Evolutionary conservation across 1,284 basidiomycete genomes (phyloP).

Genomic region (Agroathelia rolfsii): DNA sequence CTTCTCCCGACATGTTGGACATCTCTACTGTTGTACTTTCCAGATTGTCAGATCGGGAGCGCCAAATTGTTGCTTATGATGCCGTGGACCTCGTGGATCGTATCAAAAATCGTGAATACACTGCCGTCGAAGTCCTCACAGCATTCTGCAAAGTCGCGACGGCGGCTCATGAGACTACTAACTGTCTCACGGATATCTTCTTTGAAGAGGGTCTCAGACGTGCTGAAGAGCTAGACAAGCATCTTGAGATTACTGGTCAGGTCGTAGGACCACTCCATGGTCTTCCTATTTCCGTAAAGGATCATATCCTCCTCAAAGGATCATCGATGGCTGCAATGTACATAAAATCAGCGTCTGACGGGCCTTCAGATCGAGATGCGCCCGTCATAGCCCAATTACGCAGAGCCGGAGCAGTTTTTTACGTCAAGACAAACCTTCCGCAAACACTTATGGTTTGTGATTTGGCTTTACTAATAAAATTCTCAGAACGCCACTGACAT

Average conservation of each 20-base stretch:
- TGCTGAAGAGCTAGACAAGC: constrained; percentile 40
- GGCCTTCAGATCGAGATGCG: constrained; percentile 31
- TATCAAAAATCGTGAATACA: constrained; percentile 15
- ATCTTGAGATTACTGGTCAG: constrained; percentile 33
- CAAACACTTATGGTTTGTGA: constrained; percentile 37
- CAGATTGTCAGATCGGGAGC: constrained; percentile 17
- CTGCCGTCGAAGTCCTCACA: constrained; percentile 17
- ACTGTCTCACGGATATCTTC: constrained; percentile 51
- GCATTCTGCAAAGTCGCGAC: constrained; percentile 19
- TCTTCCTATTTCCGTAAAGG: constrained; percentile 45
- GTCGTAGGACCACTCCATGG: constrained; percentile 54
- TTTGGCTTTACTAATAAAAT: too few species aligned
- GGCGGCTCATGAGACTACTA: constrained; percentile 22
- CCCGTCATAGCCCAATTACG: constrained; percentile 36
- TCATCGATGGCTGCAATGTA: constrained; percentile 19
- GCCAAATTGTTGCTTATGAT: constrained; percentile 19
- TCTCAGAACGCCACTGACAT: too few species aligned
- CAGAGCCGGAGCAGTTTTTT: constrained; percentile 45
- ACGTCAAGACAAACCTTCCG: constrained; percentile 48
- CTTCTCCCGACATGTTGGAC: constrained; percentile 10
- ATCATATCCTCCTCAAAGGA: constrained; percentile 40
- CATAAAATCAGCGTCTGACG: constrained; percentile 31
- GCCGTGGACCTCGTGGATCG: constrained; percentile 17
- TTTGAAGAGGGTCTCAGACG: constrained; percentile 41
- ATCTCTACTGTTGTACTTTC: constrained; percentile 19